Percentiles rank a stretch among this genome's conserved stretches.
Conservation (phyloP, 768 basidiomycete genomes). For the Nevesoporus exiguus region DNA sequence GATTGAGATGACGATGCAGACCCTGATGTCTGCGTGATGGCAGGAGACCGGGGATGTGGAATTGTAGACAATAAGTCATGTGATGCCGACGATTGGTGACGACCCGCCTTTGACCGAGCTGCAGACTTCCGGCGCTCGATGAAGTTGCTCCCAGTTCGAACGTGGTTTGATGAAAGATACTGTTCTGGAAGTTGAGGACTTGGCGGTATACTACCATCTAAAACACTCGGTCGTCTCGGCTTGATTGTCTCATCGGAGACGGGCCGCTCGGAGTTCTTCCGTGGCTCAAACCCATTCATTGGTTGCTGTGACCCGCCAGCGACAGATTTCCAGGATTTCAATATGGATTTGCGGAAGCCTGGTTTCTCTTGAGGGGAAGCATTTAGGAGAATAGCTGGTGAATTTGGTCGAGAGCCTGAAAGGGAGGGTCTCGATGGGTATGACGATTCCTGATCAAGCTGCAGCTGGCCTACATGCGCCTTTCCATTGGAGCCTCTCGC, state of each 20-base stretch:
- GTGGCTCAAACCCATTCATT: slow-evolving; percentile 32
- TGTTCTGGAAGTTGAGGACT: slow-evolving; percentile 61
- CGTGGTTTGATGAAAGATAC: slow-evolving; percentile 35
- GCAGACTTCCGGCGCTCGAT: slow-evolving; percentile 27
- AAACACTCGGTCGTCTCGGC: slow-evolving; percentile 44
- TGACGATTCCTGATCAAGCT: slow-evolving; percentile 59
- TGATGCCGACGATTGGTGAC: slow-evolving; percentile 28
- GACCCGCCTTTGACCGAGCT: slow-evolving; percentile 18
- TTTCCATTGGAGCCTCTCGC: slow-evolving; percentile 21
- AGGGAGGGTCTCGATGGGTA: slow-evolving; percentile 41
- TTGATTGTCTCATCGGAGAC: slow-evolving; percentile 36
- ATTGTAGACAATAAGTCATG: slow-evolving; percentile 27
- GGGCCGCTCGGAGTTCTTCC: slow-evolving; percentile 39
- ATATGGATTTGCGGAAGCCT: slow-evolving; percentile 62
- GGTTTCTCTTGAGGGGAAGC: slow-evolving; percentile 40
- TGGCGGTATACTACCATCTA: slow-evolving; percentile 50
- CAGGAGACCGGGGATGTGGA: slow-evolving; percentile 11
- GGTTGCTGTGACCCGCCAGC: slow-evolving; percentile 33
- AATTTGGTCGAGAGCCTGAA: slow-evolving; percentile 31
- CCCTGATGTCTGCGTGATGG: slow-evolving; percentile 13
- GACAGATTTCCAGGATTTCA: slow-evolving; percentile 60
- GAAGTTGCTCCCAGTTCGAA: slow-evolving; percentile 31
- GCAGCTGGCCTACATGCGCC: slow-evolving; percentile 44
- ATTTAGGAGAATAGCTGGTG: slow-evolving; percentile 18
- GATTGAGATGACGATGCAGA: slow-evolving; percentile 31